phyloP scores from a whole-genome alignment of 1,139 yeast species.

The Saccharomyces hybrid region DNA sequence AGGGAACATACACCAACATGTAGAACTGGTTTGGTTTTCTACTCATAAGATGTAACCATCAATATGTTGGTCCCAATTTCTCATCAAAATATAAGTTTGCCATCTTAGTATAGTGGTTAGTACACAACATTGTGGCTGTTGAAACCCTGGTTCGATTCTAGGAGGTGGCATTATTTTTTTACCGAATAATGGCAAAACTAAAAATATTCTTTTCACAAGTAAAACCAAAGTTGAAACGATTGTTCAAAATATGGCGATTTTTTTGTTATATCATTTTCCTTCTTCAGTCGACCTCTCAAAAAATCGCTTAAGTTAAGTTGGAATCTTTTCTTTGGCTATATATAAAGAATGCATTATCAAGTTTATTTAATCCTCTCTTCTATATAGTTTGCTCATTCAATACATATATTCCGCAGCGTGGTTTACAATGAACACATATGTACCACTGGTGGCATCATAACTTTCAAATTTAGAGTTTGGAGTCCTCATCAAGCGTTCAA shows the following conservation, averaged over 20 bases:
- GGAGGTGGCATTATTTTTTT: slow-evolving; percentile 6
- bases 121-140: slow-evolving; percentile 35
- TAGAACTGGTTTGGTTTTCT: background rate
- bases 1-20: background rate
- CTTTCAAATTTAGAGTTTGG: slow-evolving; percentile 58
- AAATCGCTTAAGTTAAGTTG: background rate
- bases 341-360: background rate
- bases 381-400: background rate
- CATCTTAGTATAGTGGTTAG: slow-evolving; percentile 41
- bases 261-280: background rate
- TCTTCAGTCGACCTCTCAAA: background rate
- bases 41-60: background rate
- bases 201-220: no score
- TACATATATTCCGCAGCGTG: slow-evolving; percentile 5
- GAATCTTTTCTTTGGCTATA: background rate
- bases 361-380: background rate
- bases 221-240: no score
- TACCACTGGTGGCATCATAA: slow-evolving; percentile 72
- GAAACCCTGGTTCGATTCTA: slow-evolving; percentile 4
- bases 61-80: background rate
- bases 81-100: slow-evolving; percentile 9
- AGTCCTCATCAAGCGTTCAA: slow-evolving; percentile 55
- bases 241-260: background rate
- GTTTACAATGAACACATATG: slow-evolving; percentile 16
- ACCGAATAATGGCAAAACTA: no score